phyloP scores from a whole-genome alignment of 2,329 filamentous ascomycete genomes.

The Penicillium sp. region DNA sequence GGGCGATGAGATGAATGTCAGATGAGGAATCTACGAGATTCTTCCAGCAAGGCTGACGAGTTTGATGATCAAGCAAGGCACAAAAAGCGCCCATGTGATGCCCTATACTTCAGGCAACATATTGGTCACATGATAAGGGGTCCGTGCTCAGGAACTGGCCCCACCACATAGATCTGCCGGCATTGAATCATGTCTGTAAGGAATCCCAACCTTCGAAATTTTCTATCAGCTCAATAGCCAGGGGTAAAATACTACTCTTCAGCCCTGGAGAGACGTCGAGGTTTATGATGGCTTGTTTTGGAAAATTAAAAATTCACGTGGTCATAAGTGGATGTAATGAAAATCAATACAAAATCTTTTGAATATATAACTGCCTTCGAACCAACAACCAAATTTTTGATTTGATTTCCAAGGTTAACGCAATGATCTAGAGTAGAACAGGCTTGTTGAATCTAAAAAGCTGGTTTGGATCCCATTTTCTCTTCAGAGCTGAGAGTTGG shows the following conservation, averaged over 20 bases:
- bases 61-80: slow-evolving; percentile 16
- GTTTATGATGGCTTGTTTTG: too few species aligned
- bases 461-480: neutral
- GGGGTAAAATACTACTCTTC: too few species aligned
- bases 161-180: neutral
- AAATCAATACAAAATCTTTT: too few species aligned
- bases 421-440: neutral
- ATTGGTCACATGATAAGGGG: neutral
- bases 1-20: neutral
- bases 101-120: neutral
- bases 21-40: slow-evolving; percentile 1
- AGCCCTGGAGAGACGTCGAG: too few species aligned
- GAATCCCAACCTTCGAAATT: too few species aligned
- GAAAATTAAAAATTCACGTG: too few species aligned
- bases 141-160: neutral
- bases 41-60: neutral
- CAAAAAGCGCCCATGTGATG: neutral
- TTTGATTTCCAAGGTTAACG: too few species aligned
- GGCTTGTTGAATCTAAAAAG: neutral
- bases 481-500: neutral
- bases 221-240: too few species aligned
- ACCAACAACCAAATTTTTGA: too few species aligned
- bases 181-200: too few species aligned
- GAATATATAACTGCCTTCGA: too few species aligned
- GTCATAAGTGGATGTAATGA: too few species aligned